phyloP scores from a whole-genome alignment of 2,329 filamentous ascomycete genomes.

The Zymoseptoria tritici region DNA sequence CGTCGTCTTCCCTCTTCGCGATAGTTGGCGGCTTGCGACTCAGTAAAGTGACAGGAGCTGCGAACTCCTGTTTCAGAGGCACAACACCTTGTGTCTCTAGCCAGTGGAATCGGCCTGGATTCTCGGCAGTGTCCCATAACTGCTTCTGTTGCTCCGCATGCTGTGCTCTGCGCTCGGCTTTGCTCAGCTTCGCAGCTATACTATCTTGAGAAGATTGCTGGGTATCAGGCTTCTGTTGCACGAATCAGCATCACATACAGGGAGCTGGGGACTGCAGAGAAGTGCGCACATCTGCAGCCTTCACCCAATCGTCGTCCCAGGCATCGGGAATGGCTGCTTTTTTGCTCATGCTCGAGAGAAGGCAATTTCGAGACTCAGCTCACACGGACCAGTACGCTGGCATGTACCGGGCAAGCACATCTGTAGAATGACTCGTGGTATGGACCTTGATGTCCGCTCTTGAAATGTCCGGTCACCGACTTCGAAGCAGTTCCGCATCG shows the following conservation, averaged over 20 bases:
- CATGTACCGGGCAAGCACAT: not conserved
- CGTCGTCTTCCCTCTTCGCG: constrained; percentile 52
- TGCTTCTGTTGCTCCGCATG: constrained; percentile 79
- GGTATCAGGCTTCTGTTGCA: constrained; percentile 33
- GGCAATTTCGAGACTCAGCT: not conserved
- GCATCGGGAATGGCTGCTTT: constrained; percentile 58
- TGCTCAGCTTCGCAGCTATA: constrained; percentile 50
- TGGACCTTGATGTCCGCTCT: not conserved
- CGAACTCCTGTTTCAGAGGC: constrained; percentile 63
- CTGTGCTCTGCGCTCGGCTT: constrained; percentile 68
- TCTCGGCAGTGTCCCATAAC: constrained; percentile 85
- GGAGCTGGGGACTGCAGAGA: not conserved
- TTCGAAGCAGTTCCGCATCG: not conserved
- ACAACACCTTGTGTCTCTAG: constrained; percentile 57
- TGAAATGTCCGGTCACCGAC: not conserved
- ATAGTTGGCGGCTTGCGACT: constrained; percentile 67
- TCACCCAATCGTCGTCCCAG: constrained; percentile 91
- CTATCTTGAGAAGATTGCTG: constrained; percentile 26
- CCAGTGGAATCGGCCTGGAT: constrained; percentile 67
- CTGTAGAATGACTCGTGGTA: not conserved
- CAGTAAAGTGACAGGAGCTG: constrained; percentile 74
- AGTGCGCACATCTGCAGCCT: constrained; percentile 58
- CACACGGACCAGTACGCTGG: not conserved
- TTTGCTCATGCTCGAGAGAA: constrained; percentile 33
- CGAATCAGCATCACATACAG: constrained; percentile 4